Percentiles rank a stretch among this genome's conserved stretches.
Conservation (phyloP, 2,329 filamentous ascomycete species). For the Microdochium bolleyi region DNA sequence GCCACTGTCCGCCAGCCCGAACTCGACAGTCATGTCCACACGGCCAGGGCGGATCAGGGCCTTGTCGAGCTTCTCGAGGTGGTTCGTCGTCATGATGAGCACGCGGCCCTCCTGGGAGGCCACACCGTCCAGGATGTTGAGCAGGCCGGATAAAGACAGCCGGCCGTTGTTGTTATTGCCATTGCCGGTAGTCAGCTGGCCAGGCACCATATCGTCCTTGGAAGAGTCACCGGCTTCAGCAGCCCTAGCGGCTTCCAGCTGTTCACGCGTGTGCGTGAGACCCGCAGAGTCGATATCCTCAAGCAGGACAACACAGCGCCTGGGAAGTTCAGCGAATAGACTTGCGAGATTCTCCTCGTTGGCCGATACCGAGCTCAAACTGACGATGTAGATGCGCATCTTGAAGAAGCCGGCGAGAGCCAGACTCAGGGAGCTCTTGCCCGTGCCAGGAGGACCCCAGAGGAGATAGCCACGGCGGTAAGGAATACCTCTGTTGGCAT, state of each 20-base stretch:
- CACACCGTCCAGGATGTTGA: slow-evolving; percentile 75
- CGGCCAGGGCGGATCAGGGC: slow-evolving; percentile 56
- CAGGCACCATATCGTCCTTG: slow-evolving; percentile 19
- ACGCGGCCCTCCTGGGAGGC: slow-evolving; percentile 56
- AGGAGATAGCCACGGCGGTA: slow-evolving; percentile 80
- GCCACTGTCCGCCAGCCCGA: slow-evolving; percentile 41
- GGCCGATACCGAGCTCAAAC: slow-evolving; percentile 52
- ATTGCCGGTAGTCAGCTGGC: slow-evolving; percentile 22
- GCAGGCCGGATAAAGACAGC: slow-evolving; percentile 66
- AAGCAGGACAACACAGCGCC: slow-evolving; percentile 63
- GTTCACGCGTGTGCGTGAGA: neutral
- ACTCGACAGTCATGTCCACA: slow-evolving; percentile 51
- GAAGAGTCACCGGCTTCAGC: slow-evolving; percentile 7
- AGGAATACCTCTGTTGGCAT: slow-evolving; percentile 74
- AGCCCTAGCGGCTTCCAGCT: neutral
- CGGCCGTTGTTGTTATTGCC: slow-evolving; percentile 20
- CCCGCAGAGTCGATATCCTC: slow-evolving; percentile 73
- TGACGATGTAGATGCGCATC: slow-evolving; percentile 66
- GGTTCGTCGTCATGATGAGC: slow-evolving; percentile 60
- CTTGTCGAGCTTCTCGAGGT: slow-evolving; percentile 52
- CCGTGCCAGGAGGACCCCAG: slow-evolving; percentile 72
- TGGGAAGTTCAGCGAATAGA: slow-evolving; percentile 60
- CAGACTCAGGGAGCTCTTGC: slow-evolving; percentile 66
- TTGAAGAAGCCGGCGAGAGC: slow-evolving; percentile 64
- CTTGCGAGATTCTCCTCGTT: slow-evolving; percentile 57